These are phyloP conservation scores for Aechmea fasciata DNA, from an alignment of 176 grass and related monocot genomes.

Conservation along the genomic window DNA sequence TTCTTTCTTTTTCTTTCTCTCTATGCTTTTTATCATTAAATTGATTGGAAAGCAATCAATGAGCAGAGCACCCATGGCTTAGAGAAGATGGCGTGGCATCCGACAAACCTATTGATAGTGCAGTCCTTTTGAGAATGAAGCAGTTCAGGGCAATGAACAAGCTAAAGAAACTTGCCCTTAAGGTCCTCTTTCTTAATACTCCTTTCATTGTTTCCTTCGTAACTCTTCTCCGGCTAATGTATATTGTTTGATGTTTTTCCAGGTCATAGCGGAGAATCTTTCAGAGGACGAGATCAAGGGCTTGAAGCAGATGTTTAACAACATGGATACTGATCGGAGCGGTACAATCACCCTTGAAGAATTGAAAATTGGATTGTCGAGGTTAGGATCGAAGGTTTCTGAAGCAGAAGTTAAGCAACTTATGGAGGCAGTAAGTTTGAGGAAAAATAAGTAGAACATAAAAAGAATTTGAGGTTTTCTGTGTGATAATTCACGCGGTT, in stretches of 20 bases:
- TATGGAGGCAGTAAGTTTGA: slow-evolving; percentile 65
- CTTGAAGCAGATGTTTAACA: slow-evolving; percentile 29
- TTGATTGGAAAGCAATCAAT: not conserved
- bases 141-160: slow-evolving; percentile 92
- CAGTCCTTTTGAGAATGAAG: slow-evolving; percentile 79
- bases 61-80: slow-evolving; percentile 76
- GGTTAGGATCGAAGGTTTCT: slow-evolving; percentile 19
- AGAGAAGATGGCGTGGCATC: slow-evolving; percentile 59
- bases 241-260: not conserved
- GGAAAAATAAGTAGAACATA: too few relatives aligned
- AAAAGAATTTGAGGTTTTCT: slow-evolving; percentile 8
- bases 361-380: slow-evolving; percentile 15
- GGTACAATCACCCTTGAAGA: slow-evolving; percentile 31
- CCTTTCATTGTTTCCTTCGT: not conserved
- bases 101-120: slow-evolving; percentile 78
- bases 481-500: slow-evolving; percentile 3
- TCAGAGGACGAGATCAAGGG: slow-evolving; percentile 31
- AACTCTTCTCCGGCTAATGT: not conserved
- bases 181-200: slow-evolving; percentile 37
- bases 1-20: not conserved
- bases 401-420: slow-evolving; percentile 31
- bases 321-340: slow-evolving; percentile 25
- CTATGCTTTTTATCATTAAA: not conserved
- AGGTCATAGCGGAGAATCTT: slow-evolving; percentile 30
- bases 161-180: slow-evolving; percentile 75